Base-by-base conservation (phyloP, 106 monocot genomes). In the Platanthera zijinensis region DNA sequence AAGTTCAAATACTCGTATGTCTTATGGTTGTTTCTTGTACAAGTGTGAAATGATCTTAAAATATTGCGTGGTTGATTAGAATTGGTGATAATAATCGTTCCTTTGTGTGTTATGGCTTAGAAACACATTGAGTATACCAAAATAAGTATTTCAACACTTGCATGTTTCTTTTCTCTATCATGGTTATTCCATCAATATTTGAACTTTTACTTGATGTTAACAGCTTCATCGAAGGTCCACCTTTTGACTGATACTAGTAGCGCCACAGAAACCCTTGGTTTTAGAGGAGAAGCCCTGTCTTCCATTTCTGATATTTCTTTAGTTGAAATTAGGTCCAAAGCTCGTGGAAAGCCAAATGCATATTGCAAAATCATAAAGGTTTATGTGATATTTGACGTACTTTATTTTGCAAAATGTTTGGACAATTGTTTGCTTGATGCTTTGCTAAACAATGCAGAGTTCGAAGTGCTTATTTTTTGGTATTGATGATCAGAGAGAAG, bases 311-410 rank as follows among this genome's bases (percentile, higher is more conserved):
- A 99, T 85, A 79, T 99, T 78, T 94, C 97, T 51, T 74, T 94
- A 54, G 76, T 99, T 52, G 94, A 99, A 78, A 71, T 99, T 81
- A 82, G 86, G 75, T 90, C 97, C 72, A 99, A 88, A 85, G 94
- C 90, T 76, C 86, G 88, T 57, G 97, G 97, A 80, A 85, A 83
- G 77, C 91, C 97, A 82, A 92, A 99, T 90, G 85, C 88, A 66
- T 99, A 94, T 80, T 85, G 84, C 82, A 99, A 94, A 83, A 86
- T 99, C 62, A 86, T 99, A 51, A 99, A 99, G 88, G 97, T 83
- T 50, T 51, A 73, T 52, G 39, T 77, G 75, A 11, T 78, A 79
- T 10, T 77, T 87, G 51, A 46, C 78, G 21, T 28, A 6, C 46
- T 75, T 63, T 19, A 54, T 66, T 78, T 30, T 63, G 22, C 52